Evolutionary conservation across 768 basidiomycete species (phyloP), one percentile per base, ranked within the genome.

Genomic region (Trametes cubensis): DNA sequence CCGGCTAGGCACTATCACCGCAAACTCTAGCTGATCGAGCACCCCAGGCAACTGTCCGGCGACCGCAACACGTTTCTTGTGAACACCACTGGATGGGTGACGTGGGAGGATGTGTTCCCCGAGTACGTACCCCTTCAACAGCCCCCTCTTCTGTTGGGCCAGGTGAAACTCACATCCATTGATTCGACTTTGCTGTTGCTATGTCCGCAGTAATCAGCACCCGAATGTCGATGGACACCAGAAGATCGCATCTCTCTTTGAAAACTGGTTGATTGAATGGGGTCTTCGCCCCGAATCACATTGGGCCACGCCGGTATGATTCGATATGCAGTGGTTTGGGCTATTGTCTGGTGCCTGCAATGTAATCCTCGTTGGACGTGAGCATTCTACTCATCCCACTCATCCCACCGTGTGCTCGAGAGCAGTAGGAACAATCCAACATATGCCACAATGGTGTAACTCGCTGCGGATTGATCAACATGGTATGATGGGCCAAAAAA

Each of bases 11-110:
- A 34, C 34, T 14, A n/a, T 20, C 28, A 15, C 10, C 34, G 34
- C 34, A 34, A 34, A 34, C 13, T 25, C n/a, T 5, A 25, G 13
- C 28, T 48, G 18, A 38, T 41, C n/a, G 20, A 48, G 61, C 26
- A 39, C 44, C 17, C 42, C 28, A 47, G 63, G 20, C 50, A 58
- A 15, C 45, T 51, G 41, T 80, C 69, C 1, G 83, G 82, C 15
- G 83, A 85, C 69, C 69, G 74, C 57, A 76, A 80, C 61, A 74
- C 82, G 20, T 83, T 80, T 71, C 72, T 85, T 0, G 83, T 85
- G 23, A 76, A 85, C 65, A 82, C 84, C 8, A 83, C 81, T 0
- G 83, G 83, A 4, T 86, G 83, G 83, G 78, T 84, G 20, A 75
- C 76, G 1, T 83, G 66, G 60, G 78, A 67, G 0, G 83, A 85